Evolutionary conservation across 345 rosid genomes (phyloP).

Genomic region (Eucalyptus grandis): DNA sequence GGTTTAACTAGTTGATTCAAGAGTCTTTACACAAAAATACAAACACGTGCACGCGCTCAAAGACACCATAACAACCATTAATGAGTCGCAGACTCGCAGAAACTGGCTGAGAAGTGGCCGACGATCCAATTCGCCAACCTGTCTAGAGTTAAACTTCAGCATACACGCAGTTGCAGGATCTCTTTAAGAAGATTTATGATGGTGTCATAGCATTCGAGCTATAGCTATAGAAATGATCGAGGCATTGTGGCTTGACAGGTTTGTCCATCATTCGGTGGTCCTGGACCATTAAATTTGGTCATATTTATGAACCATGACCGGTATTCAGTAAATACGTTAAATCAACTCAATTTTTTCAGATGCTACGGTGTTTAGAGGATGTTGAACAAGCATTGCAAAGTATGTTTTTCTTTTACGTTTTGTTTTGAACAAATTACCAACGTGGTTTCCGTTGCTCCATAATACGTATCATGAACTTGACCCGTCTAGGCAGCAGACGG

Average conservation of each 20-base stretch:
- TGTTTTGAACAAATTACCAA: background rate
- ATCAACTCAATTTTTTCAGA: background rate
- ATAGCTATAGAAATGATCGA: background rate
- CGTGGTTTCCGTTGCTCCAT: background rate
- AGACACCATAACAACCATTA: background rate
- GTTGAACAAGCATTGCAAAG: background rate
- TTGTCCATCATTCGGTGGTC: background rate
- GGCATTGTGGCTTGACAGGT: background rate
- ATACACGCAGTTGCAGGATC: background rate
- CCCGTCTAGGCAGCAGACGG: background rate
- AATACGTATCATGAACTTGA: background rate
- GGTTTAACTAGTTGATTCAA: background rate
- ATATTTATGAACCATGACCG: background rate
- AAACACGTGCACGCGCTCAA: background rate
- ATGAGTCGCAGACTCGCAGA: background rate
- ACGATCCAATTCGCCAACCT: background rate
- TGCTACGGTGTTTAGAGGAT: background rate
- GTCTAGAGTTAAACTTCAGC: background rate
- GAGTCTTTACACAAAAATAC: background rate
- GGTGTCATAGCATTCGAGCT: background rate
- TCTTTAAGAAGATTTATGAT: background rate
- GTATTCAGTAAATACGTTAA: background rate
- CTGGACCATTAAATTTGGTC: background rate
- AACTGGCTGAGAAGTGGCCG: background rate
- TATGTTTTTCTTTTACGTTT: background rate